Evolutionary conservation across 1,284 basidiomycete genomes (phyloP).

Genomic region (Stereum hirsutum): DNA sequence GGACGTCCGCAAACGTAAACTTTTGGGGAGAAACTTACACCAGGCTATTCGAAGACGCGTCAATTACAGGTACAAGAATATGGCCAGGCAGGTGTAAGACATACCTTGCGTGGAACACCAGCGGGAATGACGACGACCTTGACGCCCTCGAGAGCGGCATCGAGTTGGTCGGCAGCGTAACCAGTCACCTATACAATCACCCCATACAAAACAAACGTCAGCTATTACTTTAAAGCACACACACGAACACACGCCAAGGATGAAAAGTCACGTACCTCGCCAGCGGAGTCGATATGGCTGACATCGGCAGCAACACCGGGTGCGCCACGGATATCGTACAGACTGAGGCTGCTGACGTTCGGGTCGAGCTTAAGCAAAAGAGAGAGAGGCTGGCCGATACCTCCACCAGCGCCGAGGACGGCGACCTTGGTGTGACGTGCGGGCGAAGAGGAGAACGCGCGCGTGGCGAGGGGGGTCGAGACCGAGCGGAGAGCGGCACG

Average conservation of each 20-base stretch:
- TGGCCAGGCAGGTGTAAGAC: conserved; percentile 15
- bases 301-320: conserved; percentile 92
- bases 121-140: conserved; percentile 96
- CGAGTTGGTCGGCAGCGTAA: conserved; percentile 78
- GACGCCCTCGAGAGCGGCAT: conserved; percentile 77
- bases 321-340: conserved; percentile 90
- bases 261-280: conserved; percentile 48
- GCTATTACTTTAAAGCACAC: not conserved
- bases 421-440: conserved; percentile 74
- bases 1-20: conserved; percentile 11
- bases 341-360: conserved; percentile 65
- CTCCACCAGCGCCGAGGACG: conserved; percentile 88
- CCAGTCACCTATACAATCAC: conserved; percentile 54
- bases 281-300: conserved; percentile 87
- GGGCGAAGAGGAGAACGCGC: conserved; percentile 75
- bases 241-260: conserved; percentile 2
- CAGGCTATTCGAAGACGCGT: conserved; percentile 42
- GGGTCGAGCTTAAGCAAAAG: conserved; percentile 84
- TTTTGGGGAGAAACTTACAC: conserved; percentile 41
- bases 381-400: conserved; percentile 89
- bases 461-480: conserved; percentile 35
- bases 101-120: conserved; percentile 91
- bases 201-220: no score
- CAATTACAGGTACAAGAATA: conserved; percentile 5
- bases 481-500: conserved; percentile 46